phyloP scores from a whole-genome alignment of 345 rosid species.

The Clarkia xantiana region DNA sequence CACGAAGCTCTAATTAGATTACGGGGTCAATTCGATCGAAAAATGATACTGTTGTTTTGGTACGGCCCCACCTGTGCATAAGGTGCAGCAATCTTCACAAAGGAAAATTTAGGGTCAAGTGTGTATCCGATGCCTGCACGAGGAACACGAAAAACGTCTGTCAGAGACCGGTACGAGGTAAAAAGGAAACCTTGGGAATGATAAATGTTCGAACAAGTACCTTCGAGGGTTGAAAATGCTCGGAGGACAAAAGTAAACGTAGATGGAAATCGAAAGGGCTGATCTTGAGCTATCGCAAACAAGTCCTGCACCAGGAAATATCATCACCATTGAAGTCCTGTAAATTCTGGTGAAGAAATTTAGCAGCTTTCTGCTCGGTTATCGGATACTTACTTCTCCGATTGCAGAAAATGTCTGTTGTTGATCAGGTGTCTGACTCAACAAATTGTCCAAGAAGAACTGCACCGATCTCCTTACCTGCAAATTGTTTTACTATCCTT shows the following conservation, averaged over 20 bases:
- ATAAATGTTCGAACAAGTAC: slow-evolving; percentile 14
- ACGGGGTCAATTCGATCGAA: not conserved
- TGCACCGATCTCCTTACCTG: slow-evolving; percentile 97
- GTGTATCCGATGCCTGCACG: slow-evolving; percentile 72
- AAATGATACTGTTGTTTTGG: not conserved
- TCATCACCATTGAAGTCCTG: not conserved
- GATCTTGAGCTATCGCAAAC: slow-evolving; percentile 89
- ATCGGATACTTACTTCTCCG: slow-evolving; percentile 55
- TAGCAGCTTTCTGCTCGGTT: not conserved
- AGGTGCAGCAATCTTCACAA: slow-evolving; percentile 81
- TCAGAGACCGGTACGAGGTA: not conserved
- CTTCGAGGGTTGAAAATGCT: slow-evolving; percentile 94
- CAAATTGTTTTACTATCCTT: not conserved
- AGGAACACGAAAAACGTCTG: slow-evolving; percentile 1
- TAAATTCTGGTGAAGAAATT: not conserved
- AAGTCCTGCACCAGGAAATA: slow-evolving; percentile 46
- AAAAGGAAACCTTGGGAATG: not conserved
- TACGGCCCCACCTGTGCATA: slow-evolving; percentile 78
- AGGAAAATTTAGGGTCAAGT: slow-evolving; percentile 77
- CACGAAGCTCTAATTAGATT: not conserved
- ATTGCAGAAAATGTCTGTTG: slow-evolving; percentile 75
- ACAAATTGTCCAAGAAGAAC: slow-evolving; percentile 69
- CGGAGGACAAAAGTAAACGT: slow-evolving; percentile 76
- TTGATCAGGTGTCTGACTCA: slow-evolving; percentile 75
- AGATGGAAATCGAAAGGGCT: slow-evolving; percentile 87